These are phyloP conservation scores for Kodamaea derodonti DNA, from an alignment of 1,139 yeast species.

Conservation along the genomic window DNA sequence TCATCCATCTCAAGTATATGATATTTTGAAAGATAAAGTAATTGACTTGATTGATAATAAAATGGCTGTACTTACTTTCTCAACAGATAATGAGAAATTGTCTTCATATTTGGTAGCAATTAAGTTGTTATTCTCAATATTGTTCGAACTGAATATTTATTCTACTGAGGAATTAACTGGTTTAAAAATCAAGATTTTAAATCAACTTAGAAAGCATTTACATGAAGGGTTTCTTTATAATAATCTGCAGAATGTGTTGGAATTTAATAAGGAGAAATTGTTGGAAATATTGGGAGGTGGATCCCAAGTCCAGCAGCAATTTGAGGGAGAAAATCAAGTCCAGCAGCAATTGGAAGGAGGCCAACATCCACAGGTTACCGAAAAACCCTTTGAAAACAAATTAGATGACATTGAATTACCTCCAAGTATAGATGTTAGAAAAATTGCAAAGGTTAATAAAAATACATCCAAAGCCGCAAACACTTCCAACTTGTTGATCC, in stretches of 20 bases:
- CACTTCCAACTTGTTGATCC: constrained; percentile 17
- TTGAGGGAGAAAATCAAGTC: background rate
- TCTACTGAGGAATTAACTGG: constrained; percentile 6
- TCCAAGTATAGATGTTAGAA: constrained; percentile 32
- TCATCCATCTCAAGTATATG: constrained; percentile 3
- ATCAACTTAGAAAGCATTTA: constrained; percentile 14
- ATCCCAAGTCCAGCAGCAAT: background rate
- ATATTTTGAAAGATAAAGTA: constrained; percentile 16
- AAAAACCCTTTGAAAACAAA: constrained; percentile 20
- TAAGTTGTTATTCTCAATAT: constrained; percentile 25
- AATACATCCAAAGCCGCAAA: constrained; percentile 8
- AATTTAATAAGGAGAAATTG: constrained; percentile 10
- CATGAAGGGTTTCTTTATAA: constrained; percentile 14
- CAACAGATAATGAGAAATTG: constrained; percentile 35
- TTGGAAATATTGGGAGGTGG: constrained; percentile 3
- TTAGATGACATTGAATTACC: constrained; percentile 40
- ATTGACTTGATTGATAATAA: constrained; percentile 24
- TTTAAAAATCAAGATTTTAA: constrained; percentile 13
- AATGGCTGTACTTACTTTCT: constrained; percentile 20
- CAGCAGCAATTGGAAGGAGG: background rate
- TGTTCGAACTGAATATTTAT: constrained; percentile 13
- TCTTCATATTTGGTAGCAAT: constrained; percentile 24
- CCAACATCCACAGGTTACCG: too few species aligned
- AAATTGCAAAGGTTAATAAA: constrained; percentile 16
- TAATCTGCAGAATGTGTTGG: constrained; percentile 9